These are phyloP conservation scores for Prototheca cutis DNA, from an alignment of 163 green algal genomes.

Conservation along the genomic window DNA sequence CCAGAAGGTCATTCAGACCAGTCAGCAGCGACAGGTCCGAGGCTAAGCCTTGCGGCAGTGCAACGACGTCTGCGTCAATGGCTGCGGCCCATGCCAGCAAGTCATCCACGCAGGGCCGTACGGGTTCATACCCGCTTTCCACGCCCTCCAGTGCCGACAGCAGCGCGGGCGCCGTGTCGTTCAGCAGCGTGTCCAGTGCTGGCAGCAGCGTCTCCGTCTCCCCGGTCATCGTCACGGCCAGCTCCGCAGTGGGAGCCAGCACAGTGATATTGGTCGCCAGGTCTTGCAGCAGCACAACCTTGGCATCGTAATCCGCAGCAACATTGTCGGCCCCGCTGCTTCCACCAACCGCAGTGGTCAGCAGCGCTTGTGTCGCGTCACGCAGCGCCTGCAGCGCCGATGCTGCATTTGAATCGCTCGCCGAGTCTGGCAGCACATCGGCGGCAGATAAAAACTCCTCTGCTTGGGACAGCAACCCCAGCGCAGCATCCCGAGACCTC, in stretches of 20 bases:
- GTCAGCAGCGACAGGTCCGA: conserved; percentile 3
- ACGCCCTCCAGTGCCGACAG: not conserved
- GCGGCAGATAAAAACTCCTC: not conserved
- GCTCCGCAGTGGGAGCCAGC: conserved; percentile 3
- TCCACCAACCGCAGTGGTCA: not conserved
- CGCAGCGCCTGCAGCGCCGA: not conserved
- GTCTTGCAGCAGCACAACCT: not conserved
- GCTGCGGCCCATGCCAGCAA: conserved; percentile 11
- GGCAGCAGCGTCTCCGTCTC: not conserved
- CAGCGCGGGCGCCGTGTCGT: conserved; percentile 3
- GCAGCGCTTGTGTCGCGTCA: not conserved
- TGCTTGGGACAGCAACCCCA: not conserved
- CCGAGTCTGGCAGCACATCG: not conserved
- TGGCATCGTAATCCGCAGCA: not conserved
- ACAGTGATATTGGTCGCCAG: not conserved
- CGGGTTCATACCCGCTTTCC: conserved; percentile 4
- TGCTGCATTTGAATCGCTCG: not conserved
- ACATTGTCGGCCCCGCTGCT: too few species aligned
- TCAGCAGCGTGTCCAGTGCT: not conserved
- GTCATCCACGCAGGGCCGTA: conserved; percentile 11
- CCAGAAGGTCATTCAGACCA: not conserved
- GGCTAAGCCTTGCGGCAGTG: conserved; percentile 10
- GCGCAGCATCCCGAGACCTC: not conserved
- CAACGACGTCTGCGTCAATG: conserved; percentile 26
- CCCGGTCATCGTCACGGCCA: not conserved